Evolutionary conservation across 129 eudicot genomes (phyloP), one percentile per base, ranked within the genome.

Genomic region (Kitagawia praeruptora): DNA sequence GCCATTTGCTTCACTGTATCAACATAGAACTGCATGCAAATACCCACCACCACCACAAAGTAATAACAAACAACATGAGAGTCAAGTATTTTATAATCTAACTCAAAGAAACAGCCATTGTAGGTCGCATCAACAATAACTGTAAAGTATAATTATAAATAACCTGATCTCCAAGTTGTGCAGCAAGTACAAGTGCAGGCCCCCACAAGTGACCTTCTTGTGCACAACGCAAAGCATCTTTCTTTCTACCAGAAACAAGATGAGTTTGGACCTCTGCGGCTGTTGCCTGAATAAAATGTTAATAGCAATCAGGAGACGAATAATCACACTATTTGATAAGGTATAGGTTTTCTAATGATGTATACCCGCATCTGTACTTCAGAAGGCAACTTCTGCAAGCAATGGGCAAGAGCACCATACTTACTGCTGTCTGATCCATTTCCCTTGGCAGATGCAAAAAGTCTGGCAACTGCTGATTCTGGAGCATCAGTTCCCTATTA

Each of bases 131-230:
- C 23, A 19, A 73, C 41, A 19, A 67, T n/a, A 46, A 69, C 37
- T 8, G 23, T 34, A 16, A 15, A 46, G 25, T 19, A 49, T 28
- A 46, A 11, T n/a, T 5, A 21, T 38, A 21, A 87, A 87, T 39
- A 77, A 95, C 99, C 93, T 95, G 97, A 77, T 95, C 93, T 71
- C 99, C 97, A 78, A 95, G 97, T 89, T 92, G 93, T 77, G 93
- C 96, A 53, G 99, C 96, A 85, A 95, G 96, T 78, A 95, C 89
- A 80, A 95, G 95, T 54, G 99, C 99, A 18, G 93, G 92, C 51
- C 93, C 97, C 99, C 99, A 95, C 80, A 90, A 82, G 48, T 95
- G 96, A 77, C 99, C 99, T 80, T 92, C 93, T 63, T 90, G 96
- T 80, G 99, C 99, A 86, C 88, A 77, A 66, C 81, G 85, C 73